These are phyloP conservation scores for Candolleomyces eurysporus DNA, from an alignment of 768 basidiomycete species.

Conservation along the genomic window DNA sequence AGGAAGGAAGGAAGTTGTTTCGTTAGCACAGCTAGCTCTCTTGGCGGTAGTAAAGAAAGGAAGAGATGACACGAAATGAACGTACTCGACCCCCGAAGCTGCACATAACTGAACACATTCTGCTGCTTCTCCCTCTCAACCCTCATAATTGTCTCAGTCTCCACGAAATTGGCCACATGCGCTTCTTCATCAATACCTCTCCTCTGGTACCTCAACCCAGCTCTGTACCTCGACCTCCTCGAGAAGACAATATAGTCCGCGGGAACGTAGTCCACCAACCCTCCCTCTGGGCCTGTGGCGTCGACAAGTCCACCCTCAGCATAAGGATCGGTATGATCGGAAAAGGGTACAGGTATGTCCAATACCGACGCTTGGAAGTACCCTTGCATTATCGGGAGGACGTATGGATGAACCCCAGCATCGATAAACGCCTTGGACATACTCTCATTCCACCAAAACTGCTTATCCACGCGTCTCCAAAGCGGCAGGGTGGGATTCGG, in stretches of 20 bases:
- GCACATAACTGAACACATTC: conserved; percentile 87
- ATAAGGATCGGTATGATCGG: background rate
- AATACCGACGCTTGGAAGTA: conserved; percentile 80
- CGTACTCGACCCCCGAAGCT: conserved; percentile 89
- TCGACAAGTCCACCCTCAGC: conserved; percentile 19
- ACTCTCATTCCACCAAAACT: conserved; percentile 98
- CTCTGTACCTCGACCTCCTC: conserved; percentile 82
- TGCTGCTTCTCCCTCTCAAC: conserved; percentile 74
- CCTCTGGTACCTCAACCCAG: conserved; percentile 92
- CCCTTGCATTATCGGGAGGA: conserved; percentile 92
- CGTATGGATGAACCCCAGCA: conserved; percentile 84
- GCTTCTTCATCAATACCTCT: conserved; percentile 93
- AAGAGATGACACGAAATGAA: conserved; percentile 13
- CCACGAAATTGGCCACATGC: conserved; percentile 93
- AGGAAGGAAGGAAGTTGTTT: conserved; percentile 1
- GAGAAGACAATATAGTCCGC: conserved; percentile 85
- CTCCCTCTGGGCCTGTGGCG: conserved; percentile 21
- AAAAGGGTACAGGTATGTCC: conserved; percentile 38
- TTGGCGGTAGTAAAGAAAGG: too few relatives aligned
- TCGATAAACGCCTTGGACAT: conserved; percentile 83
- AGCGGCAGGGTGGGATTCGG: conserved; percentile 78
- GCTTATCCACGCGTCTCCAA: conserved; percentile 86
- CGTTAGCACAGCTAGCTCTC: background rate
- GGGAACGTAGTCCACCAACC: conserved; percentile 40
- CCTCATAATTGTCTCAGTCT: conserved; percentile 87